These are phyloP conservation scores for Cyberlindnera xishuangbannaensis DNA, from an alignment of 805 yeast species.

Conservation along the genomic window DNA sequence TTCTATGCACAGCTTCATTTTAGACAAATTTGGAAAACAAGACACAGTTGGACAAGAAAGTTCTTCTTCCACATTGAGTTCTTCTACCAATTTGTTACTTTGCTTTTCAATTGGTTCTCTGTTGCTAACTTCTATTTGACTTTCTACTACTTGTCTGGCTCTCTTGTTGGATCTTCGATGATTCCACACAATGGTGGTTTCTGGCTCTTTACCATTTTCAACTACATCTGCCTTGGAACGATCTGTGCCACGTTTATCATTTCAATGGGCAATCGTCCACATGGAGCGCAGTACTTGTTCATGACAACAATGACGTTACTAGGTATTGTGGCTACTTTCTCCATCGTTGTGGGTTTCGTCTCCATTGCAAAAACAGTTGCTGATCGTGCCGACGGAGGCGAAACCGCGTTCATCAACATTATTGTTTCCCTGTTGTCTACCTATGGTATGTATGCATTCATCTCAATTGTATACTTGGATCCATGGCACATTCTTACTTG, in stretches of 20 bases:
- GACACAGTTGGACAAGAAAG: conserved; percentile 78
- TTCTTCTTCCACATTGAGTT: conserved; percentile 81
- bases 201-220: conserved; percentile 77
- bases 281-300: conserved; percentile 83
- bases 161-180: conserved; percentile 47
- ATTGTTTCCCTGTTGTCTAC: conserved; percentile 85
- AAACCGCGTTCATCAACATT: conserved; percentile 61
- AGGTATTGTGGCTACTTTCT: conserved; percentile 75
- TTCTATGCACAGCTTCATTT: conserved; percentile 82
- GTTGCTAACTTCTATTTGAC: conserved; percentile 88
- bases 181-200: conserved; percentile 71
- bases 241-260: conserved; percentile 85
- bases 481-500: conserved; percentile 96
- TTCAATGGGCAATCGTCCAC: conserved; percentile 97
- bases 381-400: conserved; percentile 26
- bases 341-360: conserved; percentile 75
- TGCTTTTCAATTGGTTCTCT: conserved; percentile 87
- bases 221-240: conserved; percentile 76
- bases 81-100: conserved; percentile 73
- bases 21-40: conserved; percentile 82
- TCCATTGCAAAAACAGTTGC: conserved; percentile 58
- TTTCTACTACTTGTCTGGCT: conserved; percentile 88
- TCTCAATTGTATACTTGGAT: conserved; percentile 81
- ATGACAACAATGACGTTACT: conserved; percentile 64
- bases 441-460: conserved; percentile 78